phyloP scores from a whole-genome alignment of 805 yeast species.

The Lachancea fermentati region DNA sequence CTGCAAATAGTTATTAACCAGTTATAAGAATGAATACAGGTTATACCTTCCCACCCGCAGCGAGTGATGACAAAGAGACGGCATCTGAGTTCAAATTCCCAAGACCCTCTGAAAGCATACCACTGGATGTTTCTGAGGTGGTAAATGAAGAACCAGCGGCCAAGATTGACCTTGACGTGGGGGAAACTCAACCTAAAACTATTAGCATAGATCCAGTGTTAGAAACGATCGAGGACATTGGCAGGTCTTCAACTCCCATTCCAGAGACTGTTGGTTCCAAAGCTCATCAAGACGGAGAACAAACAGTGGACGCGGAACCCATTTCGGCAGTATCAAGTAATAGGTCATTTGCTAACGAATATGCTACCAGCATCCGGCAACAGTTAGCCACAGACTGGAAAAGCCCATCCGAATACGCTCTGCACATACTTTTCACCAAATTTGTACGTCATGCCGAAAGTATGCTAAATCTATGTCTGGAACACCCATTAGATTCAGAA shows the following conservation, averaged over 20 bases:
- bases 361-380: conserved; percentile 30
- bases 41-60: conserved; percentile 25
- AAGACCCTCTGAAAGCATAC: too few relatives aligned
- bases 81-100: conserved; percentile 7
- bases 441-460: conserved; percentile 92
- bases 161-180: too few relatives aligned
- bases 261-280: too few relatives aligned
- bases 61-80: conserved; percentile 3
- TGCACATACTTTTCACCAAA: conserved; percentile 91
- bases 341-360: conserved; percentile 21
- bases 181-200: too few relatives aligned
- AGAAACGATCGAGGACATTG: too few relatives aligned
- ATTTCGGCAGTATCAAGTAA: conserved; percentile 7
- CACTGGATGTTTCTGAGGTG: too few relatives aligned
- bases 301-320: conserved; percentile 2
- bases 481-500: conserved; percentile 56
- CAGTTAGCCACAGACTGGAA: conserved; percentile 50
- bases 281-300: too few relatives aligned
- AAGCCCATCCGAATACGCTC: conserved; percentile 81
- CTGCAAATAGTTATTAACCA: too few relatives aligned
- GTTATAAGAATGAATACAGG: conserved; percentile 23
- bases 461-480: conserved; percentile 67
- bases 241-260: too few relatives aligned
- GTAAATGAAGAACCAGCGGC: too few relatives aligned
- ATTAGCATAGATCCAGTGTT: too few relatives aligned